phyloP scores from a whole-genome alignment of 345 rosid genomes.

The Eucalyptus albens region DNA sequence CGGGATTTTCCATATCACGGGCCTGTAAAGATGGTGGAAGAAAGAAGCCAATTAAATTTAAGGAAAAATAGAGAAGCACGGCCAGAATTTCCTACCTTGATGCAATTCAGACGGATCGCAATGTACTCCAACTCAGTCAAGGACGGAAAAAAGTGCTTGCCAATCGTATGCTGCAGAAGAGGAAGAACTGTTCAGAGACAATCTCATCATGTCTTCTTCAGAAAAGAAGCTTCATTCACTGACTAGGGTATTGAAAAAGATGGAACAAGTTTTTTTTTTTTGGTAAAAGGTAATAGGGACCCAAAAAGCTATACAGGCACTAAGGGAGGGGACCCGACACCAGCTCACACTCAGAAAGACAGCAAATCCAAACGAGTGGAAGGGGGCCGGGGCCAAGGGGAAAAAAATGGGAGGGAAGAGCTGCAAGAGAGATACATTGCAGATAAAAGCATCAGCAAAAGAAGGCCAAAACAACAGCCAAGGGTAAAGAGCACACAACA shows the following conservation, averaged over 20 bases:
- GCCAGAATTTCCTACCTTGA: constrained; percentile 31
- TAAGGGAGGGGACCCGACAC: too few relatives aligned
- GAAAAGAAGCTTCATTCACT: background rate
- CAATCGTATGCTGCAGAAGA: constrained; percentile 52
- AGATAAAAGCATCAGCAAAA: too few relatives aligned
- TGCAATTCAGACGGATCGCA: constrained; percentile 68
- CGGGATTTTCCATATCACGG: constrained; percentile 53
- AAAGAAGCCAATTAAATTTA: background rate
- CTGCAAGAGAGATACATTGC: too few relatives aligned
- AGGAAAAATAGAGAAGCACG: background rate
- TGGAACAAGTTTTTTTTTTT: background rate
- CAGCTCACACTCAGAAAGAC: too few relatives aligned
- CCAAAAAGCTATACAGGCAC: too few relatives aligned
- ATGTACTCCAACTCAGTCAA: constrained; percentile 66
- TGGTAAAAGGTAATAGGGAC: too few relatives aligned
- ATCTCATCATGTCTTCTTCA: background rate
- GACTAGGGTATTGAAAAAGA: background rate
- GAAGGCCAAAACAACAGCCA: too few relatives aligned
- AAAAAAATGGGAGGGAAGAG: too few relatives aligned
- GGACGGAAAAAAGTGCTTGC: constrained; percentile 77
- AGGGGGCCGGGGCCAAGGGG: too few relatives aligned
- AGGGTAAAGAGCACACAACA: too few relatives aligned
- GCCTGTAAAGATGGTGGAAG: constrained; percentile 16
- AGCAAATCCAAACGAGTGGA: too few relatives aligned
- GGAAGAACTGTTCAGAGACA: background rate